phyloP scores from a whole-genome alignment of 1,284 basidiomycete species.

The Athelia psychrophila region DNA sequence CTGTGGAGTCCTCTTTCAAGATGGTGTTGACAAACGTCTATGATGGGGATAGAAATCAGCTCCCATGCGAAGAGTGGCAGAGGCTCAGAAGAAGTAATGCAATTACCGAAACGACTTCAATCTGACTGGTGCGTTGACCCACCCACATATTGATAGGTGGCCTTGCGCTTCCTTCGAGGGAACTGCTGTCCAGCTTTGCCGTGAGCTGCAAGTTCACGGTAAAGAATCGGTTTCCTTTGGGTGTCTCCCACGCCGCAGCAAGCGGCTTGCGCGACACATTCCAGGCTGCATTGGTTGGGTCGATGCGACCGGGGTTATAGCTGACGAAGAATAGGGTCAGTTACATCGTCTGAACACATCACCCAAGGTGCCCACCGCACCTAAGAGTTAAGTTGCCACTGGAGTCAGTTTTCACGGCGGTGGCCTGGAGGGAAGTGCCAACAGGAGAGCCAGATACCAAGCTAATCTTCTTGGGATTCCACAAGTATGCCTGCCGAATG shows the following conservation, averaged over 20 bases:
- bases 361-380: constrained; percentile 25
- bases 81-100: constrained; percentile 1
- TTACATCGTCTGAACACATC: neutral
- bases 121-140: constrained; percentile 47
- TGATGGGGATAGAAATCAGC: neutral
- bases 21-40: constrained; percentile 52
- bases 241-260: constrained; percentile 54
- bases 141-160: constrained; percentile 56
- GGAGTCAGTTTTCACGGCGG: constrained; percentile 30
- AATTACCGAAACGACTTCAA: constrained; percentile 44
- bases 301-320: constrained; percentile 62
- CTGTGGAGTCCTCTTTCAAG: constrained; percentile 38
- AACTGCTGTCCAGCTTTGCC: constrained; percentile 57
- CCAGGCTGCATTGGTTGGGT: constrained; percentile 57
- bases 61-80: neutral
- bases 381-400: constrained; percentile 42
- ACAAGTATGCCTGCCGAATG: constrained; percentile 17
- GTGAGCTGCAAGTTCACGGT: constrained; percentile 62
- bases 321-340: constrained; percentile 23
- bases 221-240: constrained; percentile 45
- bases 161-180: constrained; percentile 53
- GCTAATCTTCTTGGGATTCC: constrained; percentile 45
- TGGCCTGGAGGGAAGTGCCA: constrained; percentile 47
- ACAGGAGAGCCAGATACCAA: constrained; percentile 47
- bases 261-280: constrained; percentile 59